Conservation (phyloP, 495 filamentous ascomycete species). For the Glarea lozoyensis region DNA sequence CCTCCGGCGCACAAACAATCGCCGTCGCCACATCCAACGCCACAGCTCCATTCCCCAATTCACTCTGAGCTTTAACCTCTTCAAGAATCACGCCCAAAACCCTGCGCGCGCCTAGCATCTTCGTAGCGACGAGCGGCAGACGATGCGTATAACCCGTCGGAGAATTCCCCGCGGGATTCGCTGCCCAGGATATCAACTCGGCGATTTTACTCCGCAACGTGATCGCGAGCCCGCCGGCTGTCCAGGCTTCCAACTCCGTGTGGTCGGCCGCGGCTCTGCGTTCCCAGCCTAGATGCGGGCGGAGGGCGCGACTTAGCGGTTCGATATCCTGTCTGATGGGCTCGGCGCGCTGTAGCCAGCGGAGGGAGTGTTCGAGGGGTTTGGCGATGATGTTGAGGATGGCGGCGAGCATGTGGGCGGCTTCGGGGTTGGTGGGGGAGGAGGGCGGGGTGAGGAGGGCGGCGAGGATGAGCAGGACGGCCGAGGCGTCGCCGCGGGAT, state of each 20-base stretch:
- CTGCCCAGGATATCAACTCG: slow-evolving; percentile 62
- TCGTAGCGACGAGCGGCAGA: slow-evolving; percentile 55
- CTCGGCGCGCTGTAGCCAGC: slow-evolving; percentile 59
- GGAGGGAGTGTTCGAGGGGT: slow-evolving; percentile 65
- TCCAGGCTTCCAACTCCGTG: slow-evolving; percentile 72
- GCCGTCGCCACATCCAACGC: slow-evolving; percentile 67
- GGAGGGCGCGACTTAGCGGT: slow-evolving; percentile 60
- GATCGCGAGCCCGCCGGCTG: slow-evolving; percentile 51
- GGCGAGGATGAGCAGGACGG: slow-evolving; percentile 66
- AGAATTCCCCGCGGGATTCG: slow-evolving; percentile 52
- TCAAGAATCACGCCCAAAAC: slow-evolving; percentile 56
- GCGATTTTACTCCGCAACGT: slow-evolving; percentile 58
- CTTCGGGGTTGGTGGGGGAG: slow-evolving; percentile 59
- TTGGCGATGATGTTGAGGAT: slow-evolving; percentile 77
- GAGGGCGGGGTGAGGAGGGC: slow-evolving; percentile 60
- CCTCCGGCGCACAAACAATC: slow-evolving; percentile 64
- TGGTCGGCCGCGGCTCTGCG: slow-evolving; percentile 55
- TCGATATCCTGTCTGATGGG: slow-evolving; percentile 62
- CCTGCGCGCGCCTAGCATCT: slow-evolving; percentile 59
- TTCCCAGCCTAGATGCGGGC: slow-evolving; percentile 55
- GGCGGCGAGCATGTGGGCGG: slow-evolving; percentile 67
- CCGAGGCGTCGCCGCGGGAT: slow-evolving; percentile 40
- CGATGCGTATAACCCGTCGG: slow-evolving; percentile 75
- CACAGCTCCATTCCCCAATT: slow-evolving; percentile 45
- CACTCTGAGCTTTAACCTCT: slow-evolving; percentile 44